These are phyloP conservation scores for Nicotiana knightiana DNA, from an alignment of 257 asterid genomes.

Conservation along the genomic window DNA sequence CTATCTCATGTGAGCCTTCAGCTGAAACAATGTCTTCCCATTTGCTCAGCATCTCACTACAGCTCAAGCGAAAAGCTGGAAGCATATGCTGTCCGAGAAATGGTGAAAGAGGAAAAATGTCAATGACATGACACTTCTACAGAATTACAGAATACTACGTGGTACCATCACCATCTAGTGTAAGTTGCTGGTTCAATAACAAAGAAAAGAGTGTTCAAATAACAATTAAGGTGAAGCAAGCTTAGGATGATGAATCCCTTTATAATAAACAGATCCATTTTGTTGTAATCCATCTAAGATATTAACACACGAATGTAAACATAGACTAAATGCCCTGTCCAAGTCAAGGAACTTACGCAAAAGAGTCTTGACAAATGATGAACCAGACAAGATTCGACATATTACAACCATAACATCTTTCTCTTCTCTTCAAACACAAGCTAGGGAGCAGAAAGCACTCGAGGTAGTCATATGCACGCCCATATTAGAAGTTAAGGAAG, in stretches of 20 bases:
- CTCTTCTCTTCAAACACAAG: neutral
- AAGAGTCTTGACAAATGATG: neutral
- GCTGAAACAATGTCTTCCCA: neutral
- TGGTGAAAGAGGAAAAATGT: neutral
- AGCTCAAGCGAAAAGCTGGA: constrained; percentile 33
- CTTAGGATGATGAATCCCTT: neutral
- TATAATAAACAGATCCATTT: neutral
- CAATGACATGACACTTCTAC: neutral
- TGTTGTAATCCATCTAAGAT: neutral
- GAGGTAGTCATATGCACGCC: neutral
- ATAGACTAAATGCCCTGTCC: neutral
- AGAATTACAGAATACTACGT: neutral
- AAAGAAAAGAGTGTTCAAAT: neutral
- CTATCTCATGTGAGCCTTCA: neutral
- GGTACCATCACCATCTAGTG: neutral
- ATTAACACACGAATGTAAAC: neutral
- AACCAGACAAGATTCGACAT: neutral
- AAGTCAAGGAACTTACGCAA: neutral
- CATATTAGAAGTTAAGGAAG: neutral
- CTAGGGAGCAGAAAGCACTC: neutral
- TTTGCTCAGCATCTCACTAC: constrained; percentile 24
- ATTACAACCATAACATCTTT: neutral
- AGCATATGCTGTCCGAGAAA: constrained; percentile 30
- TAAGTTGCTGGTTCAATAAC: neutral
- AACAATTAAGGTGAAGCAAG: neutral